A percentile compares a stretch with the other conserved stretches of the same genome.
Conservation (phyloP, 2,329 filamentous ascomycete genomes). For the Lecanicillium sp. region DNA sequence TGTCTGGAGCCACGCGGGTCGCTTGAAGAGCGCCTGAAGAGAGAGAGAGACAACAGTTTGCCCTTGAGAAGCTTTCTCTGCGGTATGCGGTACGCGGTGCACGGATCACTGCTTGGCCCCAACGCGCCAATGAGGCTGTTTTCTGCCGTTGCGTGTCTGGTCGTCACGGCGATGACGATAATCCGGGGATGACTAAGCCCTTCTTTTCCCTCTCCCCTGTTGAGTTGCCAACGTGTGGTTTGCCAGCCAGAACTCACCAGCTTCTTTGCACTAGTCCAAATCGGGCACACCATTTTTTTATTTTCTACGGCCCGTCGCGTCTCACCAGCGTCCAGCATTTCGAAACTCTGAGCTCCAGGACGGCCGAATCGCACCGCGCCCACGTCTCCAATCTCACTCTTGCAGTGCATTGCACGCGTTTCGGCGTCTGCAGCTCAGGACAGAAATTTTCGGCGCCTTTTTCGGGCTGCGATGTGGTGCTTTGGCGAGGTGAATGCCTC, state of each 20-base stretch:
- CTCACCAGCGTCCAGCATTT: slow-evolving; percentile 7
- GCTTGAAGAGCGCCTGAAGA: too few relatives aligned
- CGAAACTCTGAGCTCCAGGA: too few relatives aligned
- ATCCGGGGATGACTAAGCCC: slow-evolving; percentile 14
- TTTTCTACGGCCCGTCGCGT: slow-evolving; percentile 7
- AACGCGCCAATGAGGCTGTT: background rate
- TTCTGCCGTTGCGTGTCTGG: slow-evolving; percentile 12
- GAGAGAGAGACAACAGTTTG: too few relatives aligned
- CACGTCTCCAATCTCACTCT: too few relatives aligned
- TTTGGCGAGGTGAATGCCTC: background rate
- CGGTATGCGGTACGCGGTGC: slow-evolving; percentile 8
- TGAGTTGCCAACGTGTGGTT: background rate
- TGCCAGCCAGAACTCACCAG: background rate
- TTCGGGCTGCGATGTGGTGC: background rate
- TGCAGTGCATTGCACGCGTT: too few relatives aligned
- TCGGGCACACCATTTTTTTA: too few relatives aligned
- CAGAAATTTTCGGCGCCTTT: background rate
- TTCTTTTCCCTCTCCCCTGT: background rate
- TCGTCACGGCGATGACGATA: slow-evolving; percentile 31
- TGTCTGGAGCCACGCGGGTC: too few relatives aligned
- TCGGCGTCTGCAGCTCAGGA: background rate
- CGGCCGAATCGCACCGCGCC: too few relatives aligned
- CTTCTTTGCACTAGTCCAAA: background rate
- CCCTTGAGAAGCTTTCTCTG: background rate
- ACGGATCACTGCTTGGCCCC: slow-evolving; percentile 4